Base-by-base conservation (phyloP, 2,329 filamentous ascomycete genomes). In the Sarocladium kiliense region DNA sequence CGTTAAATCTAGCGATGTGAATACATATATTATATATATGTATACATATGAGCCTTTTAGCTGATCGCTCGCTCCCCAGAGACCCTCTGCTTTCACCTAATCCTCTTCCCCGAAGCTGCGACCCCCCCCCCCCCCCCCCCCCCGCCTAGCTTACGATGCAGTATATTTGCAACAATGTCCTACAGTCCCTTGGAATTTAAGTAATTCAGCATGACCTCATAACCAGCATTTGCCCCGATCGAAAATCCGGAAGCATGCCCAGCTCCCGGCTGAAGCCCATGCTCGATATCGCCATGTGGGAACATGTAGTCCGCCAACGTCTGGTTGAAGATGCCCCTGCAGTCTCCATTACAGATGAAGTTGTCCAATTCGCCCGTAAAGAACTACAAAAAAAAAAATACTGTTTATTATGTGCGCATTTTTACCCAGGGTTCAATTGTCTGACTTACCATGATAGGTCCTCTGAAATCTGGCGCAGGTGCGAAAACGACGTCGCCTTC, bases 291-390 rank as follows among this genome's bases (percentile, higher is more conserved):
- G 23, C 3, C 44, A n/a, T 32, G 23, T 3, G 26, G 44, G 18
- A 49, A 49, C 44, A 49, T 11, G 14, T n/a, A 9, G 3, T 19
- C 9, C 16, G 26, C 44, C 26, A 18, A 18, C 5, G 7, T n/a
- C n/a, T 4, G 9, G 26, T 49, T n/a, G 26, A 19, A 49, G 12
- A 49, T 6, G n/a, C 26, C 44, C 23, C 26, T 49, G 44, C 44
- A 49, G 19, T 49, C 44, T 7, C 44, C 44, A 10, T 49, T 49
- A 19, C 44, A 49, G 44, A 49, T 49, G 44, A 11, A 49, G 44
- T 49, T 49, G 44, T 49, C 44, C 3, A 11, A 30, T 16, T 49
- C 44, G 23, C 44, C 26, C 12, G 44, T 49, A 11, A 30, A 32
- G 25, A 49, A 49, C 44, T 49, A 19, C 7, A 10, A 7, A 9